Evolutionary conservation across 768 basidiomycete genomes (phyloP), one percentile per base, ranked within the genome.

Genomic region (Psilocybe tampanensis): DNA sequence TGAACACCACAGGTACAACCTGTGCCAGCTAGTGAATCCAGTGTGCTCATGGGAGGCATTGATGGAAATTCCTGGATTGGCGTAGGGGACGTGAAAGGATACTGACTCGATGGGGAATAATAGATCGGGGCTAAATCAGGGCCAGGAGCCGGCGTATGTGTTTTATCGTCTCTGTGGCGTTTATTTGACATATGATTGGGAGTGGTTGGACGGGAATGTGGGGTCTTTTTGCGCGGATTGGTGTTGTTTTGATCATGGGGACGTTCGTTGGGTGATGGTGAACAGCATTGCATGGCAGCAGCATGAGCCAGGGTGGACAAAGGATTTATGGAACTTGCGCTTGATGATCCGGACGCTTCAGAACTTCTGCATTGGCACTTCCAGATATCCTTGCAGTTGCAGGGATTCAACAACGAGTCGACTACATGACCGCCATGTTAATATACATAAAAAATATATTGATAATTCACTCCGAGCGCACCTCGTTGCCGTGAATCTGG

Each of bases 1-100:
- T 74, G 72, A 42, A 83, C 68, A 26, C 89, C 89, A 65, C 90
- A 91, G 8, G 85, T 88, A 66, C 90, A 92, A 2, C 86, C 88
- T 2, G 88, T 80, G 13, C 83, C 86, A 1, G 87, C 86, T 12
- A 87, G 68, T 4, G 86, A 85, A 19, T 75, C 73, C 43, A 87
- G 78, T 42, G 76, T 72, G 62, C 80, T 83, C 64, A 88, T 79
- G 1, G 88, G 79, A 13, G 87, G 86, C 70, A 90, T 86, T 13
- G 71, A 68, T 21, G 78, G 75, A 59, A 86, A 90, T 15, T 74
- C 68, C 17, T 83, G 83, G 22, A 76, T 66, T 22, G 70, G 48
- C 12, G 66, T 55, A 24, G 64, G 51, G 12, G 26, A 66, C 58
- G 12, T 50, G 9, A 58, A 68, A 56, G 70, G 58, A 6, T 72